Conservation (phyloP, 2,329 filamentous ascomycete species). For the Neofusicoccum sp. region DNA sequence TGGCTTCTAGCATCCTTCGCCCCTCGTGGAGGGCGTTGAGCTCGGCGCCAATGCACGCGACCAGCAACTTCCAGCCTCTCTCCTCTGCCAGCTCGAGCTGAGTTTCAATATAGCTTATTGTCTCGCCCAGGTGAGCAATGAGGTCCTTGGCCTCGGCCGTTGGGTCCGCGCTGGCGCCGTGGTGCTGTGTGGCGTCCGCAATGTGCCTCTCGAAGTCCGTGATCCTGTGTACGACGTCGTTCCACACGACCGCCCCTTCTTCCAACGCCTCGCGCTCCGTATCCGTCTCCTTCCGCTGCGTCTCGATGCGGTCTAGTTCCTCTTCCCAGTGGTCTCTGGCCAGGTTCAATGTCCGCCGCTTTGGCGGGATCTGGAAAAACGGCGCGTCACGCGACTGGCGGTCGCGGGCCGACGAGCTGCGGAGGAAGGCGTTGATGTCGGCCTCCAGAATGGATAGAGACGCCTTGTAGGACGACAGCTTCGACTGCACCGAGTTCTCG, state of each 20-base stretch:
- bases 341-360: constrained; percentile 67
- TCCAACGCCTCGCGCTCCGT: constrained; percentile 64
- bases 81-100: constrained; percentile 57
- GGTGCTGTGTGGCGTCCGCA: constrained; percentile 51
- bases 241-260: constrained; percentile 67
- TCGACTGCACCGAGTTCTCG: constrained; percentile 16
- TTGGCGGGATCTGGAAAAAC: constrained; percentile 43
- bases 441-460: constrained; percentile 61
- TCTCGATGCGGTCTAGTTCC: constrained; percentile 58
- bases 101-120: constrained; percentile 56
- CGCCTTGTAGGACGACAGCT: constrained; percentile 14
- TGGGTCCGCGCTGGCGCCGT: constrained; percentile 27
- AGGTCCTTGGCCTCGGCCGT: constrained; percentile 31
- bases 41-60: constrained; percentile 74
- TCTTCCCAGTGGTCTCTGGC: constrained; percentile 68
- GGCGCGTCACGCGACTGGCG: constrained; percentile 24
- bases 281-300: constrained; percentile 56
- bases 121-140: constrained; percentile 56
- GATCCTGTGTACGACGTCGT: constrained; percentile 58
- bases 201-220: constrained; percentile 65
- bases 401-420: constrained; percentile 51
- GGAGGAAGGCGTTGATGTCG: constrained; percentile 60
- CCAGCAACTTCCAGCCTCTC: constrained; percentile 70
- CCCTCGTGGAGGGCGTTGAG: constrained; percentile 65
- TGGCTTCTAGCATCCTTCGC: constrained; percentile 52